A percentile compares a stretch with the other conserved stretches of the same genome.
Conservation (phyloP, 192 early-diverging fungal species). For the Thamnidium elegans region DNA sequence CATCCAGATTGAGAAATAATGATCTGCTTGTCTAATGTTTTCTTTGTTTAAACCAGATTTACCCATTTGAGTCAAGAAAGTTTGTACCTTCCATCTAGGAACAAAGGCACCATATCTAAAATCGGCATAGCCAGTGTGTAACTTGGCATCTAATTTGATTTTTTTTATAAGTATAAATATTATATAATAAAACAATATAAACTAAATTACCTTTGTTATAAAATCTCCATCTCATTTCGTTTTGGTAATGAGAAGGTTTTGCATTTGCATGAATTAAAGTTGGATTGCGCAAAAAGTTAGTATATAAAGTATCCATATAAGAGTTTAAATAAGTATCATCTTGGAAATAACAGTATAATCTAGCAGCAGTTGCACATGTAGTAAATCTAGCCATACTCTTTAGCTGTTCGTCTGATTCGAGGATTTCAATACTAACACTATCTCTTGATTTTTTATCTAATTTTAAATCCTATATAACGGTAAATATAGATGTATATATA, state of each 20-base stretch:
- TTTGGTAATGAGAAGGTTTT: constrained; percentile 46
- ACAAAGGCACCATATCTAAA: constrained; percentile 50
- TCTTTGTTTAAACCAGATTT: constrained; percentile 46
- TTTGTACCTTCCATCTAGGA: constrained; percentile 47
- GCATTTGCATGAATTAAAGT: constrained; percentile 53
- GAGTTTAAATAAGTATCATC: constrained; percentile 52
- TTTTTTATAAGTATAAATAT: background rate
- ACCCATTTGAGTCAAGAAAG: constrained; percentile 50
- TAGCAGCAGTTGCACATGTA: constrained; percentile 47
- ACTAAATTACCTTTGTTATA: constrained; percentile 42
- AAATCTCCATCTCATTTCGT: constrained; percentile 52
- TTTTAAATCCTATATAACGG: constrained; percentile 26
- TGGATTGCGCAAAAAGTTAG: constrained; percentile 53
- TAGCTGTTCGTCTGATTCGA: constrained; percentile 48
- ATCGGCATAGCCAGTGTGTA: constrained; percentile 57
- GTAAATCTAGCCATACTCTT: constrained; percentile 54
- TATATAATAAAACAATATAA: no score
- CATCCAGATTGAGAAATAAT: constrained; percentile 59
- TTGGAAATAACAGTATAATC: constrained; percentile 57
- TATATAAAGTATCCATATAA: constrained; percentile 54
- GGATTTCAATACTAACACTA: constrained; percentile 26
- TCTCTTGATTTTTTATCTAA: constrained; percentile 16
- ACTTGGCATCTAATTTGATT: constrained; percentile 34
- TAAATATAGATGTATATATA: background rate
- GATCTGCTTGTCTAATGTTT: constrained; percentile 43